Percentiles rank a stretch among this genome's conserved stretches.
phyloP scores from a whole-genome alignment of 176 grass and related monocot species.

The Sorghum bicolor region Sorghum_bicolor_NCBIv3 NC_012877.2:6028001-6028500 shows the following conservation, averaged over 20 bases:
- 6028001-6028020: neutral
- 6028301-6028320: constrained; percentile 49
- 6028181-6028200: neutral
- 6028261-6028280: constrained; percentile 18
- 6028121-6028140: neutral
- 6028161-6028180: neutral
- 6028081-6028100: neutral
- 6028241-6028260: neutral
- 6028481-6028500: constrained; percentile 59
- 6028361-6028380: constrained; percentile 50
- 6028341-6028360: constrained; percentile 86
- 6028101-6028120: neutral
- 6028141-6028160: neutral
- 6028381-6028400: neutral
- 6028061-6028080: neutral
- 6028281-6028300: constrained; percentile 15
- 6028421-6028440: neutral
- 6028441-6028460: constrained; percentile 47
- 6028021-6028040: neutral
- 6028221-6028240: constrained; percentile 6
- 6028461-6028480: constrained; percentile 70
- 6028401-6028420: neutral
- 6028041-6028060: neutral
- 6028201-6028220: neutral
- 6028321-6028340: constrained; percentile 75